These are phyloP conservation scores for Globisporangium ultimum DNA, from an alignment of 352 stramenopile genomes.

Conservation along the genomic window DNA sequence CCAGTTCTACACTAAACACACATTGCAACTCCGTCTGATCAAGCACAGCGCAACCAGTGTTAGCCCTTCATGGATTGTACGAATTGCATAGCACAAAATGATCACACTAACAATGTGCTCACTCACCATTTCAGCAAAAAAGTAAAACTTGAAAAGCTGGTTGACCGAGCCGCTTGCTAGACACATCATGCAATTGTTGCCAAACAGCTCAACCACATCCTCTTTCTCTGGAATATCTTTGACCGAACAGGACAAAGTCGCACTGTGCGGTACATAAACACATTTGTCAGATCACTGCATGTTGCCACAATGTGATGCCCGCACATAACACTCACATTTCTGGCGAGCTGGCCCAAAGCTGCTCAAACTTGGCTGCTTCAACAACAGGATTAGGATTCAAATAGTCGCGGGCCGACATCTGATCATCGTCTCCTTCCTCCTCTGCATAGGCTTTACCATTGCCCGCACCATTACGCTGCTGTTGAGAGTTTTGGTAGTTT, in stretches of 20 bases:
- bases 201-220: conserved; percentile 72
- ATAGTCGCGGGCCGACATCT: conserved; percentile 69
- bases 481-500: conserved; percentile 13
- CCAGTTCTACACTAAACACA: conserved; percentile 80
- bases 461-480: conserved; percentile 5
- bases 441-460: conserved; percentile 18
- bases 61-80: neutral
- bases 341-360: conserved; percentile 64
- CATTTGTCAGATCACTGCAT: conserved; percentile 1
- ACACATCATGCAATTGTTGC: conserved; percentile 67
- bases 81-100: neutral
- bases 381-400: conserved; percentile 54
- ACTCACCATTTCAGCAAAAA: conserved; percentile 81
- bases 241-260: conserved; percentile 41
- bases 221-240: conserved; percentile 66
- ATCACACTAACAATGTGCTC: neutral
- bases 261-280: conserved; percentile 24
- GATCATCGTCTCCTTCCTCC: conserved; percentile 42
- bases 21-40: conserved; percentile 61
- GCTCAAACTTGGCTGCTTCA: conserved; percentile 75
- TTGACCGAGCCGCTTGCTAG: conserved; percentile 73
- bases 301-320: neutral
- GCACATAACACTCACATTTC: conserved; percentile 58
- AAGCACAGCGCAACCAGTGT: neutral
- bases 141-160: conserved; percentile 85